A percentile compares a stretch with the other conserved stretches of the same genome.
These are phyloP conservation scores for Pythium aristosporum DNA, from an alignment of 352 stramenopile genomes.

Conservation along the genomic window DNA sequence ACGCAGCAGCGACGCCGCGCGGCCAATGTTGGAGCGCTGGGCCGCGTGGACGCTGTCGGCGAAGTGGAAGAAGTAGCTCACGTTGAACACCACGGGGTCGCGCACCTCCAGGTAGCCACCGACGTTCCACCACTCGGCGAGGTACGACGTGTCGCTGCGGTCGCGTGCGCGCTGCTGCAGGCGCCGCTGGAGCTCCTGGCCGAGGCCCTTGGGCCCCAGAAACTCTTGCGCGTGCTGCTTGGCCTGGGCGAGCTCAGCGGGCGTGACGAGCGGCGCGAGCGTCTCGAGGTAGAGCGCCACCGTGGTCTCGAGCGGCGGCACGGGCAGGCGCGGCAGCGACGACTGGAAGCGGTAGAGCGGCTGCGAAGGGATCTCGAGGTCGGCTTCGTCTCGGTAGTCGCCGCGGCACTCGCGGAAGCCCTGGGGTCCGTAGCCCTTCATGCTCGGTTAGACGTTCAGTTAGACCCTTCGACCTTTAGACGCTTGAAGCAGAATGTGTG, in stretches of 20 bases:
- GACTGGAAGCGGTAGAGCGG: conserved; percentile 84
- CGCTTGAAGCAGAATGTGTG: neutral
- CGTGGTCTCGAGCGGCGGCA: conserved; percentile 89
- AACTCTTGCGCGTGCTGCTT: conserved; percentile 75
- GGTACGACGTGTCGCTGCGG: conserved; percentile 62
- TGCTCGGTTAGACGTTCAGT: neutral
- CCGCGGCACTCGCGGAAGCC: conserved; percentile 96
- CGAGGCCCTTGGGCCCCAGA: conserved; percentile 52
- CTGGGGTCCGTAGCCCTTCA: conserved; percentile 36
- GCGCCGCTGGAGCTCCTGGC: conserved; percentile 76
- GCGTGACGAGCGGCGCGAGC: conserved; percentile 77
- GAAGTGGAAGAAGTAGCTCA: conserved; percentile 91
- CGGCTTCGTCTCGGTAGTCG: conserved; percentile 82
- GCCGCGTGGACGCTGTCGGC: conserved; percentile 53
- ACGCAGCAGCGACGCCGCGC: conserved; percentile 82
- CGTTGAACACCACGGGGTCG: conserved; percentile 85
- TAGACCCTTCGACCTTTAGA: neutral
- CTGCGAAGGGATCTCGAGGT: conserved; percentile 53
- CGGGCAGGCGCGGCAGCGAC: conserved; percentile 86
- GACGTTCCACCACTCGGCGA: conserved; percentile 83
- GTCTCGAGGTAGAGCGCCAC: conserved; percentile 90
- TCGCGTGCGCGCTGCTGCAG: conserved; percentile 54
- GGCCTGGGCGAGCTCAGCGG: conserved; percentile 65
- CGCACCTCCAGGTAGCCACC: conserved; percentile 74
- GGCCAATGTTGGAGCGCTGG: conserved; percentile 63